Base-by-base conservation (phyloP, 495 filamentous ascomycete species). In the Lasiosphaeris hirsuta region DNA sequence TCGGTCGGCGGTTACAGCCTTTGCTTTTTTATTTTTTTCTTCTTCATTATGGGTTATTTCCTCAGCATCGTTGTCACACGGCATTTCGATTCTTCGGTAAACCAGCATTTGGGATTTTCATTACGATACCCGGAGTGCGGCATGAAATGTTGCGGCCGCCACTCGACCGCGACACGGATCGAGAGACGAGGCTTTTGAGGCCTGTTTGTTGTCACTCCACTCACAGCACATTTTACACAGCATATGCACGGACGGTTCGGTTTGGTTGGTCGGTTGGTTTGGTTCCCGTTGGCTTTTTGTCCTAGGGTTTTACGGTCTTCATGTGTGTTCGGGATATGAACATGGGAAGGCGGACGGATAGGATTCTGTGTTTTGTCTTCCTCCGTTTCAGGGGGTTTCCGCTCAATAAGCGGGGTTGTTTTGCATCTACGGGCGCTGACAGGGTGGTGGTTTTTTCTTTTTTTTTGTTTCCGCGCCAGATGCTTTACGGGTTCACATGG, bases 91-190 rank as follows among this genome's bases (percentile, higher is more conserved):
- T 56, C 43, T 48, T 14, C 51, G 36, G 43, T 45, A 43, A 17
- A 53, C 10, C 35, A 58, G 47, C 48, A 52, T 58, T 50, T 50
- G 18, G 56, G 46, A n/a, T 52, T 59, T 66, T 51, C 33, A 4
- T 39, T 52, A 46, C 19, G 71, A 74, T 74, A 74, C 71, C 69
- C 71, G 69, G 71, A 72, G 71, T 63, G 52, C 58, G 54, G 52
- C 63, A 60, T 41, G 35, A 54, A 35, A 41, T 18, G 35, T 42
- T 18, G 17, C 11, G 14, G 17, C 38, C 14, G 36, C 11, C 41
- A 11, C 14, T 30, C 48, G 48, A 14, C 23, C 23, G 5, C 23
- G 23, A 30, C 23, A 30, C 23, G 23, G 36, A 40, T 23, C 36
- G 37, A 52, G 14, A 34, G 36, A n/a, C 18, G 50, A 15, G 23